Evolutionary conservation across 73 alveolate species (phyloP), one percentile per base, ranked within the genome.

Genomic region (Paramecium sonneborni): DNA sequence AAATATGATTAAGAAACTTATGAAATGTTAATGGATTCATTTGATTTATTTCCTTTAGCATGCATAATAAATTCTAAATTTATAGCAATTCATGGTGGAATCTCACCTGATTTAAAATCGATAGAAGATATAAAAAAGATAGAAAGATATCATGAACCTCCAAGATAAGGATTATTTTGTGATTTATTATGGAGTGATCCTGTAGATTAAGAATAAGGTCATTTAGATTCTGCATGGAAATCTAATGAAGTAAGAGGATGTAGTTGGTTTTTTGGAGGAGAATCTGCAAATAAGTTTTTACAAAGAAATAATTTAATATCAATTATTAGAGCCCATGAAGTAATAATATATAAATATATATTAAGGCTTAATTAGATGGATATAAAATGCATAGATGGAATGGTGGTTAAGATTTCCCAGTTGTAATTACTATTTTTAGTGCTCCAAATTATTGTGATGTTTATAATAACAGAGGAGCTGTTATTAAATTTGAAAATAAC

Each of bases 391-490:
- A 97, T 92, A 93, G 95, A 92, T 97, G 99, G 99, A 96, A 97
- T 94, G 98, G 97, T 58, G 85, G 92, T 56, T 76, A 93, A 21
- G 98, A 95, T 21, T 97, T 97, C 86, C 99, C 99, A 15, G 98
- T 96, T 8, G 98, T 97, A 26, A 96, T 97, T 39, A 97, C 99
- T 8, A 95, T 97, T 10, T 97, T 97, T 72, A 91, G 97, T 55
- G 99, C 99, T n/a, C 99, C 99, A 0, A 97, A 97, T 93, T 97
- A 97, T 86, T 97, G 99, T 70, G 99, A 97, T 96, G 99, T 97
- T 52, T 97, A 97, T 86, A 96, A 95, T 74, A 97, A 97, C 84
- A 96, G 96, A 89, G 99, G 98, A 14, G 99, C 99, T 2, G 95
- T 97, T 38, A 95, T 97, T 24, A 97, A 96, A 93, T 96, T 97